Evolutionary conservation across 2,329 filamentous ascomycete genomes (phyloP).

Genomic region (Pseudogymnoascus sp.): DNA sequence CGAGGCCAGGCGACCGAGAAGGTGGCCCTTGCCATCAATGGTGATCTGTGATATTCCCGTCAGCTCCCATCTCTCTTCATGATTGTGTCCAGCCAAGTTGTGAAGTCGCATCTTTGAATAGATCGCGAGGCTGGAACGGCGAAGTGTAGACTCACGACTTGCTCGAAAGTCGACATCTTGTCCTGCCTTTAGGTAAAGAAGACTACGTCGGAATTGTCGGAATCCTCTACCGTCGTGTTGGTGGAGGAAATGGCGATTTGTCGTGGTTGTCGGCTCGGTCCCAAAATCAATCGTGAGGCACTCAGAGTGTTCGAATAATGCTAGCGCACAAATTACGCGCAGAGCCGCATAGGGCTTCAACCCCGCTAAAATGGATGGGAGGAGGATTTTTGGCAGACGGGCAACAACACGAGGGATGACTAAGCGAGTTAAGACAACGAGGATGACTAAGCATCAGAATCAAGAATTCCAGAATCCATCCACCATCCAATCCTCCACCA

Average conservation of each 20-base stretch:
- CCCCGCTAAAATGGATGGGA: conserved; percentile 6
- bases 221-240: conserved; percentile 30
- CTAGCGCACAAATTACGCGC: conserved; percentile 7
- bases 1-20: conserved; percentile 96
- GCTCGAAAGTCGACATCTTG: conserved; percentile 63
- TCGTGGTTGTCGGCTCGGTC: conserved; percentile 20
- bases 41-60: conserved; percentile 57
- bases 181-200: conserved; percentile 28
- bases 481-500: neutral
- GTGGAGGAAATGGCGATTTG: conserved; percentile 27
- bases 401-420: neutral
- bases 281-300: conserved; percentile 12
- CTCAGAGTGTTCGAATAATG: conserved; percentile 8
- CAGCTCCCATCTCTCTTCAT: neutral
- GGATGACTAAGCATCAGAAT: neutral
- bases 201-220: conserved; percentile 26
- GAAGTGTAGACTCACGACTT: conserved; percentile 51
- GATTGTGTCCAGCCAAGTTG: neutral
- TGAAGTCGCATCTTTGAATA: conserved; percentile 6
- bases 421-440: neutral
- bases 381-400: neutral
- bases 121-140: conserved; percentile 9
- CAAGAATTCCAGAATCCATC: neutral
- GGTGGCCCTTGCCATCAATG: conserved; percentile 99
- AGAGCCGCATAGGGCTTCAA: conserved; percentile 10